These are phyloP conservation scores for Picochlorum costavermella DNA, from an alignment of 139 green algal species.

Conservation along the genomic window DNA sequence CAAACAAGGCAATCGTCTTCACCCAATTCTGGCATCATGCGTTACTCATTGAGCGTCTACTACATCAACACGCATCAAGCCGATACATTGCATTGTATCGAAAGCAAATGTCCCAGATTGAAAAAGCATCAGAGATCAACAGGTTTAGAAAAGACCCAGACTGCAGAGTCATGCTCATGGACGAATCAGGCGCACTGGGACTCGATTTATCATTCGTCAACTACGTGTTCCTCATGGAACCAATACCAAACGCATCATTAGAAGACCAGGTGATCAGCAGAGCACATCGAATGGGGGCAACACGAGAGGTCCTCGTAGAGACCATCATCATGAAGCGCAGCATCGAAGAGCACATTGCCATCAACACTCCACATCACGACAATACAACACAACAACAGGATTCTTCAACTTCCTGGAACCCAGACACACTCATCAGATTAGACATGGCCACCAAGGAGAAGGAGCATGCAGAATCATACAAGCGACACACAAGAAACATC, in stretches of 20 bases:
- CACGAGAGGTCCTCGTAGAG: conserved; percentile 60
- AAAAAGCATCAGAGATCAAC: not conserved
- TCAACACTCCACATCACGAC: not conserved
- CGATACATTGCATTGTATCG: not conserved
- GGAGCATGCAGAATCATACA: not conserved
- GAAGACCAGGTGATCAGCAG: conserved; percentile 74
- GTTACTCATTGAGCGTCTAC: conserved; percentile 34
- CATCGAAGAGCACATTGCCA: conserved; percentile 14
- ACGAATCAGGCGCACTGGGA: conserved; percentile 63
- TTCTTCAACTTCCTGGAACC: no score
- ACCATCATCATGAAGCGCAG: conserved; percentile 66
- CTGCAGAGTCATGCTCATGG: conserved; percentile 74
- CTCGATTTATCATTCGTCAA: conserved; percentile 85
- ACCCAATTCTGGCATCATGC: conserved; percentile 72
- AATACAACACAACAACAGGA: not conserved
- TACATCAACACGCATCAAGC: not conserved
- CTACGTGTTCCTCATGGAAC: conserved; percentile 92
- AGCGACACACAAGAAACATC: not conserved
- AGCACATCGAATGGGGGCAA: conserved; percentile 82
- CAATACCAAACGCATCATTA: conserved; percentile 64
- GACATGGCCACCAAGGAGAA: no score
- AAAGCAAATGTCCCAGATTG: conserved; percentile 3
- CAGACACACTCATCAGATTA: no score
- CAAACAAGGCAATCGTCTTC: conserved; percentile 72
- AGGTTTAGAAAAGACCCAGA: conserved; percentile 42